Percentiles rank a stretch among this genome's conserved stretches.
phyloP scores from a whole-genome alignment of 495 filamentous ascomycete species.

The Penicillium soppii region DNA sequence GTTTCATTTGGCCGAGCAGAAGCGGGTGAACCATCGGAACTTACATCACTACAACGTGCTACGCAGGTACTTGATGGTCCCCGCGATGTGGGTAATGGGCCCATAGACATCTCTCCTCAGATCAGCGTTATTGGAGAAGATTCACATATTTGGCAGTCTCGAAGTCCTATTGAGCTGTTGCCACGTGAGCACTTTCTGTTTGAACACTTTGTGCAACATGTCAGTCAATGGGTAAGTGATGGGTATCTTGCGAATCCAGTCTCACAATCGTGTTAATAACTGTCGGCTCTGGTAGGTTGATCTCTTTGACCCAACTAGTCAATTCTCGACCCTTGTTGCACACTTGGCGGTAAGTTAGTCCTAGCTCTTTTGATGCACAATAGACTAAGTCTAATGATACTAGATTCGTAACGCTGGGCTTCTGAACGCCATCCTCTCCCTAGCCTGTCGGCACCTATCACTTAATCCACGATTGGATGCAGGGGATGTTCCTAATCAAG shows the following conservation, averaged over 20 bases:
- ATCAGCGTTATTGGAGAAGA: not conserved
- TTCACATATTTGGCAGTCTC: conserved; percentile 19
- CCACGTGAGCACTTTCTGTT: conserved; percentile 7
- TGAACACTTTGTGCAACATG: conserved; percentile 17
- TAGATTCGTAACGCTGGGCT: conserved; percentile 18
- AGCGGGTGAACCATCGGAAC: not conserved
- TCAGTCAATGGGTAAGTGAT: conserved; percentile 19
- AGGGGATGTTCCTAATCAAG: not conserved
- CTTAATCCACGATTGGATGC: conserved; percentile 11
- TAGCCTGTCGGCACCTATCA: conserved; percentile 18
- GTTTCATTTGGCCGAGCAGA: conserved; percentile 4
- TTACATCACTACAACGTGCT: conserved; percentile 16
- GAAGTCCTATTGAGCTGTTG: conserved; percentile 14
- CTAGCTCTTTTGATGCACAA: not conserved
- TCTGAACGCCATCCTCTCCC: conserved; percentile 21
- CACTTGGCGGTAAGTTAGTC: conserved; percentile 11
- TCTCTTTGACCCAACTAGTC: conserved; percentile 11
- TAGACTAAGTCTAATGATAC: not conserved
- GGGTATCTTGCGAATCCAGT: not conserved
- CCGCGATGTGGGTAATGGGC: not conserved
- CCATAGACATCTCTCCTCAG: not conserved
- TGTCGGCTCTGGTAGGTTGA: conserved; percentile 8
- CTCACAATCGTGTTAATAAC: not conserved
- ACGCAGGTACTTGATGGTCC: conserved; percentile 17
- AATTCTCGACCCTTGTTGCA: conserved; percentile 14